These are phyloP conservation scores for Chondrus crispus DNA, from an alignment of 23 red algal genomes.

Conservation along the genomic window DNA sequence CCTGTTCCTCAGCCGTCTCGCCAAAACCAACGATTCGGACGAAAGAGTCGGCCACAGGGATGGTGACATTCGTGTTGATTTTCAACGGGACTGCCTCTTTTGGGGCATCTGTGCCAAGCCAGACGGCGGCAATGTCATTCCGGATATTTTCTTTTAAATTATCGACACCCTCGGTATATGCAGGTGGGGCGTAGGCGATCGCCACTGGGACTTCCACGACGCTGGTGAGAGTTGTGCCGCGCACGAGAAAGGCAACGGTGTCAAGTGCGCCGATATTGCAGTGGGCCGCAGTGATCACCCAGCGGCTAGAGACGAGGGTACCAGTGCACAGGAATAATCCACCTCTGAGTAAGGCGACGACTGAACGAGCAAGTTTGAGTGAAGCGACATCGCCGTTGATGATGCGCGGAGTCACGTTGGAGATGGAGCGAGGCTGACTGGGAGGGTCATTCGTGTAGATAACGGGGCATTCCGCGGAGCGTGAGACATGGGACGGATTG, in stretches of 20 bases:
- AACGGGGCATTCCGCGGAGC: too few relatives aligned
- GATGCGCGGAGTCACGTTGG: not conserved
- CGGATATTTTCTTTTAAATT: not conserved
- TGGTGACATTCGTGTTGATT: constrained; percentile 4
- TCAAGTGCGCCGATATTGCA: constrained; percentile 35
- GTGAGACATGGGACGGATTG: too few relatives aligned
- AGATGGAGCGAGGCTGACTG: too few relatives aligned
- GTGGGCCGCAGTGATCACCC: constrained; percentile 61
- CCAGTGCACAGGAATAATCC: constrained; percentile 18
- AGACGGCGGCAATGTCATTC: constrained; percentile 41
- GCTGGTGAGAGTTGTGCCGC: not conserved
- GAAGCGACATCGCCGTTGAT: not conserved
- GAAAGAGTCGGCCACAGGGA: constrained; percentile 4
- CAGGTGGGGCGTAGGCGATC: not conserved
- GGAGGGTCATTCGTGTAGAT: too few relatives aligned
- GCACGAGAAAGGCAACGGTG: not conserved
- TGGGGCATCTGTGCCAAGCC: not conserved
- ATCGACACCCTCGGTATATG: not conserved
- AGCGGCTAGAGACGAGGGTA: constrained; percentile 4
- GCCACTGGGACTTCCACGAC: not conserved
- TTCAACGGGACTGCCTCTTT: not conserved
- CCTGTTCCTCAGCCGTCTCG: not conserved
- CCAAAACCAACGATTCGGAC: constrained; percentile 24
- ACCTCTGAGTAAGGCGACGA: not conserved
- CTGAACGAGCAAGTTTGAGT: not conserved